Evolutionary conservation across 202 grass and related monocot species (phyloP).

Genomic region (Setaria italica): DNA sequence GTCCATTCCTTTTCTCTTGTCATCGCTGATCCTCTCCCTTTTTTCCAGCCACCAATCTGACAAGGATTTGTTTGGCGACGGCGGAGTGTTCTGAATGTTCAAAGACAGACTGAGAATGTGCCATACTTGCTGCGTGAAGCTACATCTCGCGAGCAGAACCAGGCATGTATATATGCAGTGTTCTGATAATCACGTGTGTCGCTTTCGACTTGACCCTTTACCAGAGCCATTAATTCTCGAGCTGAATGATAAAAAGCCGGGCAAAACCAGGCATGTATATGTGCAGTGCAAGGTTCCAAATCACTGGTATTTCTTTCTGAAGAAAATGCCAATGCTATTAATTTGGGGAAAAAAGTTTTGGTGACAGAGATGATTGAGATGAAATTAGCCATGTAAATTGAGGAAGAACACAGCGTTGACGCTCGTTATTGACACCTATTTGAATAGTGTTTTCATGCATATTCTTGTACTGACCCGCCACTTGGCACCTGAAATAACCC

Average conservation of each 20-base stretch:
- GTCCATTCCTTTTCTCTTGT: no score
- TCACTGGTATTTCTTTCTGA: constrained; percentile 22
- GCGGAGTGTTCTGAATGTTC: no score
- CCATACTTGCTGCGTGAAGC: background rate
- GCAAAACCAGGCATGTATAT: background rate
- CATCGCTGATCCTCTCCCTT: no score
- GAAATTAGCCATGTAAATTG: constrained; percentile 35
- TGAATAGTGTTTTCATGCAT: no score
- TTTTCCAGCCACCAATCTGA: no score
- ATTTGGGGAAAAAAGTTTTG: constrained; percentile 18
- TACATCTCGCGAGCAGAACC: no score
- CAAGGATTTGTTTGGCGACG: no score
- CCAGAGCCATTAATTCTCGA: constrained; percentile 17
- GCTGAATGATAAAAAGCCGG: constrained; percentile 15
- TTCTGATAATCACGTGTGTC: background rate
- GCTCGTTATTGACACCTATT: no score
- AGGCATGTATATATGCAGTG: no score
- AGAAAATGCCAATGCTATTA: constrained; percentile 9
- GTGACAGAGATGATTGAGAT: constrained; percentile 36
- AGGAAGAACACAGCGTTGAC: constrained; percentile 1
- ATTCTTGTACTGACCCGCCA: no score
- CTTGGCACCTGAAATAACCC: no score
- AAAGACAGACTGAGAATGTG: background rate
- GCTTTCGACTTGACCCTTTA: constrained; percentile 14
- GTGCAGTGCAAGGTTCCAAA: background rate